These are phyloP conservation scores for Protomyces pachydermus DNA, from an alignment of 1,139 yeast species.

Conservation along the genomic window DNA sequence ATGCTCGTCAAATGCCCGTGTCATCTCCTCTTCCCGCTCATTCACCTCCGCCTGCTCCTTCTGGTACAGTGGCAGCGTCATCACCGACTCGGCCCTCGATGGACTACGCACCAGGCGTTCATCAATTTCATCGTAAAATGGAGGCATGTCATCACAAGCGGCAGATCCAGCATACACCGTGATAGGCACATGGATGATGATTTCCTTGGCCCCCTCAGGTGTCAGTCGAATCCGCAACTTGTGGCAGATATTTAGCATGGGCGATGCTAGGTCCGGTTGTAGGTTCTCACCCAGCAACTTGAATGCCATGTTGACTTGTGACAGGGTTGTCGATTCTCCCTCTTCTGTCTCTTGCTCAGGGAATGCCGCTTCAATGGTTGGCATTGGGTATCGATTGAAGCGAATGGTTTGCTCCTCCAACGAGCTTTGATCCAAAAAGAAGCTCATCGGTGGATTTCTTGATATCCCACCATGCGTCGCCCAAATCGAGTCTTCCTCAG, in stretches of 20 bases:
- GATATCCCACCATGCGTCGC: not conserved
- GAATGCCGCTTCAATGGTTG: slow-evolving; percentile 15
- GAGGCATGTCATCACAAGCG: slow-evolving; percentile 24
- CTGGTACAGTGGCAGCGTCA: slow-evolving; percentile 18
- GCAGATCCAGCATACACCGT: slow-evolving; percentile 16
- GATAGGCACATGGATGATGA: slow-evolving; percentile 18
- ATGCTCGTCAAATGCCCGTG: not conserved
- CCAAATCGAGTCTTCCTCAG: not conserved
- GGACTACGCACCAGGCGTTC: not conserved
- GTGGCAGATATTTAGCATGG: slow-evolving; percentile 11
- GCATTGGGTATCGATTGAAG: slow-evolving; percentile 13
- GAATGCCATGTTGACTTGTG: slow-evolving; percentile 8
- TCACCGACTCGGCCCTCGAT: slow-evolving; percentile 16
- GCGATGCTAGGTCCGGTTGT: slow-evolving; percentile 12
- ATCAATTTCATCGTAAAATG: slow-evolving; percentile 23
- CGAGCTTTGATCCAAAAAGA: not conserved
- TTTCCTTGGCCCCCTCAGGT: slow-evolving; percentile 16
- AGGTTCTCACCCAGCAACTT: slow-evolving; percentile 8
- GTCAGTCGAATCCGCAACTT: slow-evolving; percentile 17
- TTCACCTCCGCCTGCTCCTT: not conserved
- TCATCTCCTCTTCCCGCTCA: not conserved
- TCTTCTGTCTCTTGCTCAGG: slow-evolving; percentile 1
- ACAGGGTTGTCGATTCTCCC: not conserved
- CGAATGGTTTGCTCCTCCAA: not conserved
- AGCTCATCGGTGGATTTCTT: not conserved